phyloP scores from a whole-genome alignment of 352 stramenopile species.

The Pythium rishiriense region DNA sequence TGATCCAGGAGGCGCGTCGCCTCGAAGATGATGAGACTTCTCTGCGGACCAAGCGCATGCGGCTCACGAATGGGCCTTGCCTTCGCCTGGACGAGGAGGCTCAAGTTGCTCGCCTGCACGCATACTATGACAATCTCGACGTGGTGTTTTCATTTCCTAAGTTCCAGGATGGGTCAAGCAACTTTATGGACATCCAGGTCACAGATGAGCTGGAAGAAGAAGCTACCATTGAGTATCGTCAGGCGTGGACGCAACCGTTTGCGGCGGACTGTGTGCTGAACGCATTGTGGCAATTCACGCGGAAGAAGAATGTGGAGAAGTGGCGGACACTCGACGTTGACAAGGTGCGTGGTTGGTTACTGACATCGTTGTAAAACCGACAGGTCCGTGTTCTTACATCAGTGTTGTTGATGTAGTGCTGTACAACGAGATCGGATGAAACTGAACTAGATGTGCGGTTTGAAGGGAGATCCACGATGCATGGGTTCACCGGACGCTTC shows the following conservation, averaged over 20 bases:
- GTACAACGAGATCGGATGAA: conserved; percentile 3
- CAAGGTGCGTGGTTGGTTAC: too few species aligned
- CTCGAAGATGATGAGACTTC: conserved; percentile 16
- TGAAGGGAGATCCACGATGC: background rate
- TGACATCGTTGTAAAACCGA: background rate
- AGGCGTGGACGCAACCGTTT: conserved; percentile 21
- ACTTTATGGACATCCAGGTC: conserved; percentile 25
- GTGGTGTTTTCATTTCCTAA: conserved; percentile 11
- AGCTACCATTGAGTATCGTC: conserved; percentile 16
- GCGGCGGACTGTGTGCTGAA: conserved; percentile 6
- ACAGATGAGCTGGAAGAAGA: conserved; percentile 13
- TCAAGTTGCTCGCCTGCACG: background rate
- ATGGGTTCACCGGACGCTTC: conserved; percentile 4
- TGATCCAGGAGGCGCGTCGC: conserved; percentile 19
- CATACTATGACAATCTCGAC: background rate
- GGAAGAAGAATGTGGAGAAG: conserved; percentile 3
- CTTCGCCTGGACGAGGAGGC: background rate
- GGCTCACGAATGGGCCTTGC: conserved; percentile 7
- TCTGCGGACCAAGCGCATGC: conserved; percentile 1
- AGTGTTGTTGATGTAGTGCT: too few species aligned
- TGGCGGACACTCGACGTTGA: too few species aligned
- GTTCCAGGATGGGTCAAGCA: conserved; percentile 18
- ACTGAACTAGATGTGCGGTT: conserved; percentile 5
- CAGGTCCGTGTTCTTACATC: background rate
- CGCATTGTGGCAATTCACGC: conserved; percentile 16